phyloP scores from a whole-genome alignment of 108 stramenopile genomes.

The Mediolabrus comicus region DNA sequence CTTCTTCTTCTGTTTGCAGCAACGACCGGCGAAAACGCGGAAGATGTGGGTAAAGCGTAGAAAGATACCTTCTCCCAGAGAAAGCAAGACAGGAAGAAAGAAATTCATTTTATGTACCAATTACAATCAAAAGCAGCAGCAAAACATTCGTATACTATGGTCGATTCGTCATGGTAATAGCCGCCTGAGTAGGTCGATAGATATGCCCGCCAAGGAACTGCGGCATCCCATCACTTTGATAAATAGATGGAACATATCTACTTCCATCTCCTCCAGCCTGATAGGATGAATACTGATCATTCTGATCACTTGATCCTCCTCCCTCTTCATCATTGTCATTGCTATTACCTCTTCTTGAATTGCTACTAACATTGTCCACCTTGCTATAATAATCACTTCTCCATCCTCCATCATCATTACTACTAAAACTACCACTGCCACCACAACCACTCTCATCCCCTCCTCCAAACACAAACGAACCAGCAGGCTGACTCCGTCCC shows the following conservation, averaged over 20 bases:
- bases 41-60: too few species aligned
- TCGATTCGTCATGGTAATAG: constrained; percentile 66
- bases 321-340: background rate
- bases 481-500: constrained; percentile 68
- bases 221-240: constrained; percentile 85
- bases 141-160: too few species aligned
- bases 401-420: constrained; percentile 1
- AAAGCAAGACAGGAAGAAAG: too few species aligned
- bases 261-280: constrained; percentile 14
- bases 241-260: constrained; percentile 53
- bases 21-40: too few species aligned
- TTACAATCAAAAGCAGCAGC: too few species aligned
- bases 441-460: background rate
- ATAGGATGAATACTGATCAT: constrained; percentile 26
- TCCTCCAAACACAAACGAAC: constrained; percentile 13
- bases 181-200: constrained; percentile 85
- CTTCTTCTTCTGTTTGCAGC: too few species aligned
- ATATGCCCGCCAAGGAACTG: constrained; percentile 88
- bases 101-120: too few species aligned
- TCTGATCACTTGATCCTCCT: background rate
- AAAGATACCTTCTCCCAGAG: too few species aligned
- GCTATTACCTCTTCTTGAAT: background rate
- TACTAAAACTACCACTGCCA: constrained; percentile 1
- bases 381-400: constrained; percentile 75
- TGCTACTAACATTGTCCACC: constrained; percentile 38